Base-by-base conservation (phyloP, 2,329 filamentous ascomycete species). In the Talaromyces piceae region DNA sequence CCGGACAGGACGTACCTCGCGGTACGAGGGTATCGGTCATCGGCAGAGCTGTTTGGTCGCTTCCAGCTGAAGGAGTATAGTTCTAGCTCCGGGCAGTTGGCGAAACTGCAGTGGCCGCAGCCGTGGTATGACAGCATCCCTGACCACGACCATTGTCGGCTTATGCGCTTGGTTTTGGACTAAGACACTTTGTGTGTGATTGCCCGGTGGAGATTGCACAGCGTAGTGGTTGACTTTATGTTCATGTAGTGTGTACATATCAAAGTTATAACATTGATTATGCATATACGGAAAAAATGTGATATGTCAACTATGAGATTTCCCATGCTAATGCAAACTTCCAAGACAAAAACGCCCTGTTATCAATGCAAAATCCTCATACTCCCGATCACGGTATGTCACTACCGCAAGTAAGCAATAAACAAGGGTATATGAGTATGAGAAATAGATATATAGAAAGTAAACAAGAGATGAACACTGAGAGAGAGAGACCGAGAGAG, bases 391-490 rank as follows among this genome's bases (percentile, higher is more conserved):
- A n/a, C n/a, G n/a, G n/a, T n/a, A n/a, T 23, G 25, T 22, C 3
- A 39, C 37, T 5, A 41, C 18, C 20, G 7, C 33, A 37, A 18
- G 33, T 37, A 37, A n/a, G 20, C 16, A 45, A 11, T 9, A 43
- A 45, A 27, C 41, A 51, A 23, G 20, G 51, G 51, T 53, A 53
- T 53, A 53, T 53, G 41, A 31, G 5, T 25, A 47, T 28, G n/a
- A 39, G 7, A 48, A 2, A 30, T 33, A 45, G 25, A 16, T 37
- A 18, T 31, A n/a, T 31, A 18, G n/a, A 18, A 18, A 8, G 13
- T 37, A 18, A 16, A 9, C 18, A 2, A 8, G n/a, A 16, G 5
- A 16, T 6, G 6, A 6, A n/a, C 13, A n/a, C 5, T 5, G 28
- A 2, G 28, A 9, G 31, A 20, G n/a, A 20, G n/a, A 37, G 26